Percentiles rank a stretch among this genome's conserved stretches.
These are phyloP conservation scores for Trametes maxima DNA, from an alignment of 768 basidiomycete species.

Conservation along the genomic window DNA sequence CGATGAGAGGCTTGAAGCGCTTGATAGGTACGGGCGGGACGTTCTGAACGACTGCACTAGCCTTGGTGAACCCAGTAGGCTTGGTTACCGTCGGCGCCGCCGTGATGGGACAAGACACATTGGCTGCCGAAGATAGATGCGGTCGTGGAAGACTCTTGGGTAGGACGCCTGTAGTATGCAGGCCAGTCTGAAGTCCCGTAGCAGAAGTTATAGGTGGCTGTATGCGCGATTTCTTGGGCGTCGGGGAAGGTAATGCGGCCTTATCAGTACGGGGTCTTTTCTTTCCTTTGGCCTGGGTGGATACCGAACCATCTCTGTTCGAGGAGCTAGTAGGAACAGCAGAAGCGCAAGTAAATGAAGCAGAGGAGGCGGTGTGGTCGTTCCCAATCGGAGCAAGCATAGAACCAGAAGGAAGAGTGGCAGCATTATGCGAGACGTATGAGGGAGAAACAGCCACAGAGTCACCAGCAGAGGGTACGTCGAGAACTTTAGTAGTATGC, in stretches of 20 bases:
- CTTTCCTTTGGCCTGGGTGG: background rate
- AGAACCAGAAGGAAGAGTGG: background rate
- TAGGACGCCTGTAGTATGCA: background rate
- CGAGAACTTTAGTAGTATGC: no score
- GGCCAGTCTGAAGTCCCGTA: background rate
- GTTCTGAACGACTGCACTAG: background rate
- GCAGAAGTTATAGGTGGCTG: background rate
- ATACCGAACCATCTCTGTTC: background rate
- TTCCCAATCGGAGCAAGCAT: background rate
- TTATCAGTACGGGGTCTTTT: background rate
- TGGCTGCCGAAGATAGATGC: background rate
- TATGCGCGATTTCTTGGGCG: constrained; percentile 12
- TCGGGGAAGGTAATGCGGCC: background rate
- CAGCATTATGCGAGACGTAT: no score
- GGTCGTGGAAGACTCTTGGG: background rate
- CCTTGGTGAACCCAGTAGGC: background rate
- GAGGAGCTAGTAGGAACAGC: background rate
- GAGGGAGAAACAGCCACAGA: no score
- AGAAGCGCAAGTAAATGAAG: background rate
- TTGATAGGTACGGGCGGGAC: constrained; percentile 14
- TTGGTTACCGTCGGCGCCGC: background rate
- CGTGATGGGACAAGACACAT: background rate
- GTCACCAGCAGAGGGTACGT: no score
- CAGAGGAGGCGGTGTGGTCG: background rate
- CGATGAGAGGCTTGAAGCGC: constrained; percentile 26